phyloP scores from a whole-genome alignment of 495 filamentous ascomycete species.

The Staphylotrichum tortipilum region DNA sequence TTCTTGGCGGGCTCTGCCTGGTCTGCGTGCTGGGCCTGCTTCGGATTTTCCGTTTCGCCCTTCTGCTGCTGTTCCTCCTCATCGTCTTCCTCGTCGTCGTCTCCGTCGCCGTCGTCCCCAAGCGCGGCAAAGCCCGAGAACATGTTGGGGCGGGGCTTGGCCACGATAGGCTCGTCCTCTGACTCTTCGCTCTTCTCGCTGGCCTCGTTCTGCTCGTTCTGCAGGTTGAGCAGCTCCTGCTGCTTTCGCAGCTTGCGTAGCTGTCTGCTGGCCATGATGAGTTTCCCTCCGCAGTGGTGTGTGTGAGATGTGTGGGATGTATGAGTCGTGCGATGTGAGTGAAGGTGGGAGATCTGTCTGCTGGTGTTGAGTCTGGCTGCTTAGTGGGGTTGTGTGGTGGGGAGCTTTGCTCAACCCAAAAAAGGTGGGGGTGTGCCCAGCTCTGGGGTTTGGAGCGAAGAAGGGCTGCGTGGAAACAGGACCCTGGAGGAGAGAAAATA shows the following conservation, averaged over 20 bases:
- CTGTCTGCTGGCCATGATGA: conserved; percentile 74
- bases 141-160: conserved; percentile 32
- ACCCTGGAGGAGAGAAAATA: too few species aligned
- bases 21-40: conserved; percentile 43
- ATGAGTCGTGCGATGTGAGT: neutral
- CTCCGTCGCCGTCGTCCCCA: conserved; percentile 30
- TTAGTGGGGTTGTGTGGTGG: too few species aligned
- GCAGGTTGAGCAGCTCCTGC: conserved; percentile 42
- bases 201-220: conserved; percentile 24
- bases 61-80: conserved; percentile 36
- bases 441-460: neutral
- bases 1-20: conserved; percentile 33
- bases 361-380: too few species aligned
- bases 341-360: too few species aligned
- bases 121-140: conserved; percentile 47
- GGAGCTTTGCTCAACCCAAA: neutral
- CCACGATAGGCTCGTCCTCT: conserved; percentile 34
- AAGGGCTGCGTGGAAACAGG: too few species aligned
- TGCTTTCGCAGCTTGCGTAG: conserved; percentile 71
- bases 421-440: neutral
- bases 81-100: conserved; percentile 26
- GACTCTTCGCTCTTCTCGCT: conserved; percentile 36
- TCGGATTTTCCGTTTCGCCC: conserved; percentile 33
- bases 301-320: neutral
- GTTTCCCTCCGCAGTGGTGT: neutral